Evolutionary conservation across 78 protist genomes (phyloP).

Genomic region (slime mould (Dictyostelium discoideum)): DNA sequence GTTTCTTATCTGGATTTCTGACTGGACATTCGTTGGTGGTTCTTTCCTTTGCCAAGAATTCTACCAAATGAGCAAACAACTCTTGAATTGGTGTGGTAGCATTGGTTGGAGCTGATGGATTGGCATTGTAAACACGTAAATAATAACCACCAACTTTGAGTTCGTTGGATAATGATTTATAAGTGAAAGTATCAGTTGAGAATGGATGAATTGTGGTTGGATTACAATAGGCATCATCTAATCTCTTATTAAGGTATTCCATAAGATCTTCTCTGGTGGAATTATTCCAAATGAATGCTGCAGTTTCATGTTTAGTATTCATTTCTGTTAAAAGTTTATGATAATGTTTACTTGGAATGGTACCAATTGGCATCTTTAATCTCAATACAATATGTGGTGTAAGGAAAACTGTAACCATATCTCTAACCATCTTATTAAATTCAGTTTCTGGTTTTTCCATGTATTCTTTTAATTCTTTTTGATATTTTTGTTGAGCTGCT

Average conservation of each 20-base stretch:
- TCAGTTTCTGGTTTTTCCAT: constrained; percentile 52
- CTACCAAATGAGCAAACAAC: constrained; percentile 39
- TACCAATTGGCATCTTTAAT: constrained; percentile 59
- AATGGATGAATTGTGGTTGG: constrained; percentile 49
- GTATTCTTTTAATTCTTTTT: constrained; percentile 37
- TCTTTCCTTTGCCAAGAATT: constrained; percentile 23
- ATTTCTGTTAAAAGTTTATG: constrained; percentile 54
- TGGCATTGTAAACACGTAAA: constrained; percentile 81
- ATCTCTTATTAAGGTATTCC: constrained; percentile 54
- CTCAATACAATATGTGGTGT: constrained; percentile 52
- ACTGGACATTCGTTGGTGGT: constrained; percentile 34
- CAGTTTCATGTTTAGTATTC: constrained; percentile 81
- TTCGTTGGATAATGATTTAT: constrained; percentile 55
- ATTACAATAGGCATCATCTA: constrained; percentile 23
- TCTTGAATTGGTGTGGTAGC: constrained; percentile 48
- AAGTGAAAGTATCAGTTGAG: constrained; percentile 8
- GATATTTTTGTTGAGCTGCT: neutral
- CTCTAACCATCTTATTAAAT: constrained; percentile 22
- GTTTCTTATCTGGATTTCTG: constrained; percentile 9
- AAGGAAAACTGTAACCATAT: constrained; percentile 15
- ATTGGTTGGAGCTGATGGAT: constrained; percentile 66
- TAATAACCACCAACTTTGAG: constrained; percentile 79
- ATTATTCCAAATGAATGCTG: constrained; percentile 88
- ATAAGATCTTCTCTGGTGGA: constrained; percentile 70
- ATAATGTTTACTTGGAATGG: constrained; percentile 45